These are phyloP conservation scores for Corchorus olitorius DNA, from an alignment of 345 rosid species.

Conservation along the genomic window DNA sequence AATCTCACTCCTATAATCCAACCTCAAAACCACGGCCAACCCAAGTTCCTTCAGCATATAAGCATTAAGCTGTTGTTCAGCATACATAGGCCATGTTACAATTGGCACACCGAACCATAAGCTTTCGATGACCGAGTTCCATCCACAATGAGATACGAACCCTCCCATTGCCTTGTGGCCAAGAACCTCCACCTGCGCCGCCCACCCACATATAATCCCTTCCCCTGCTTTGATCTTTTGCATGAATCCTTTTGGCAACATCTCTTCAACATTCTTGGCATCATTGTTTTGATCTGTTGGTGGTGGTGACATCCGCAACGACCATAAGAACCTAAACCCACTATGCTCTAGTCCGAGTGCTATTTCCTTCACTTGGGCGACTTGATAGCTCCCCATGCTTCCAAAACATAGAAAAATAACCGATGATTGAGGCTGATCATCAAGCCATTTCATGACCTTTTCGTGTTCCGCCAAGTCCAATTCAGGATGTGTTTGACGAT, in stretches of 20 bases:
- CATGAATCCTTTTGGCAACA: conserved; percentile 39
- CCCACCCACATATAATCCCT: conserved; percentile 42
- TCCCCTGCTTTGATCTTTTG: conserved; percentile 23
- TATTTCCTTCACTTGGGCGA: conserved; percentile 40
- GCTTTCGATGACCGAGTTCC: conserved; percentile 4
- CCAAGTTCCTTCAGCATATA: conserved; percentile 37
- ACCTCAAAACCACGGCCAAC: conserved; percentile 35
- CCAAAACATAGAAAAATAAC: conserved; percentile 54
- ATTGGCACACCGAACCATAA: conserved; percentile 20
- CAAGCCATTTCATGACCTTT: conserved; percentile 44
- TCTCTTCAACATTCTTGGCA: conserved; percentile 29
- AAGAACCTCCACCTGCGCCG: conserved; percentile 39
- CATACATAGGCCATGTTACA: conserved; percentile 18
- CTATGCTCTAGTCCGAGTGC: conserved; percentile 39
- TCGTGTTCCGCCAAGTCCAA: conserved; percentile 19
- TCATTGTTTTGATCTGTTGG: conserved; percentile 7
- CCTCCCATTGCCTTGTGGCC: conserved; percentile 38
- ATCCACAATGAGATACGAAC: conserved; percentile 45
- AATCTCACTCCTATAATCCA: conserved; percentile 25
- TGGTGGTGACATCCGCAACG: neutral
- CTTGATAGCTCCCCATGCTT: conserved; percentile 35
- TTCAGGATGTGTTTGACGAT: conserved; percentile 27
- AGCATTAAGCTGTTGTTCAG: conserved; percentile 12
- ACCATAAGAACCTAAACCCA: conserved; percentile 42
- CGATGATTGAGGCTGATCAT: conserved; percentile 39